A percentile compares a stretch with the other conserved stretches of the same genome.
These are phyloP conservation scores for Amanita phalloides DNA, from an alignment of 768 basidiomycete species.

Conservation along the genomic window DNA sequence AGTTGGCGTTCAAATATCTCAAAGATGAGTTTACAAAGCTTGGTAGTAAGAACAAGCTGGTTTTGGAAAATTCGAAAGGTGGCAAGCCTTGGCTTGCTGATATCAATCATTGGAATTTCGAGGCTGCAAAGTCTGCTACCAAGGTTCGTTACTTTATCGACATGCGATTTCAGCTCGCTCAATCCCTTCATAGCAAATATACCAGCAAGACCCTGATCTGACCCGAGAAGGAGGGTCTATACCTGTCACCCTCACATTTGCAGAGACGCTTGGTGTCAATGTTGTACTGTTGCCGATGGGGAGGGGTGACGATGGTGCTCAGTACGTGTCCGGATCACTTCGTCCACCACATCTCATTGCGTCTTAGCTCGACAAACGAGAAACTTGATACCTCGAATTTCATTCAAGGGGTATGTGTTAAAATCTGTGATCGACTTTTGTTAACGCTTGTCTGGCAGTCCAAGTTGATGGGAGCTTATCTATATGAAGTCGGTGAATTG, in stretches of 20 bases:
- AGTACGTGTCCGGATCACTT: conserved; percentile 36
- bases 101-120: conserved; percentile 85
- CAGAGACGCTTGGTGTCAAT: conserved; percentile 78
- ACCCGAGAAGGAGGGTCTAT: conserved; percentile 93
- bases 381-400: conserved; percentile 89
- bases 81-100: conserved; percentile 89
- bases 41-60: conserved; percentile 73
- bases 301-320: conserved; percentile 88
- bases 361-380: conserved; percentile 77
- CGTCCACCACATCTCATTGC: not conserved
- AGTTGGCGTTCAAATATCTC: conserved; percentile 61
- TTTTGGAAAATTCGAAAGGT: conserved; percentile 65
- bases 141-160: conserved; percentile 29
- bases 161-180: conserved; percentile 14
- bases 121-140: conserved; percentile 82
- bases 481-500: conserved; percentile 55
- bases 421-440: not conserved
- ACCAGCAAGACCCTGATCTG: conserved; percentile 66
- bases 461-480: conserved; percentile 70
- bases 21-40: conserved; percentile 77
- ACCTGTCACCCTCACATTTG: conserved; percentile 89
- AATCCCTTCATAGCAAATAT: conserved; percentile 32
- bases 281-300: conserved; percentile 90
- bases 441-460: conserved; percentile 26
- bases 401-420: conserved; percentile 61